Conservation (phyloP, 106 monocot genomes). For the Amphibolis antarctica region DNA sequence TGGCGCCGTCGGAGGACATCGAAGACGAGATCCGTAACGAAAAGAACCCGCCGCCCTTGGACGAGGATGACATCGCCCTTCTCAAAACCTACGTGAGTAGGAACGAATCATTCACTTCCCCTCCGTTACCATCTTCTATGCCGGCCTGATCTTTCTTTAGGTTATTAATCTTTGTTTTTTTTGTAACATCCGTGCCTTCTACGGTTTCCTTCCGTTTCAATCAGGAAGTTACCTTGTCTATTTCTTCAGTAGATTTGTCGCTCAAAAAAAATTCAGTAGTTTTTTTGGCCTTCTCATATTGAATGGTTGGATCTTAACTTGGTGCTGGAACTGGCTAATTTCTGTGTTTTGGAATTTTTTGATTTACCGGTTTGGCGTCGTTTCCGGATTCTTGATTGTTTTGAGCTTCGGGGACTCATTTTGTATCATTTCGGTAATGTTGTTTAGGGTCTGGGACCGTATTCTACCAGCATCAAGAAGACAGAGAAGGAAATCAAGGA, state of each 20-base stretch:
- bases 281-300: no score
- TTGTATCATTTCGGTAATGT: no score
- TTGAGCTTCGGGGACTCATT: no score
- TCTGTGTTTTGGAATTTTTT: no score
- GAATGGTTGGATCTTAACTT: no score
- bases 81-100: slow-evolving; percentile 70
- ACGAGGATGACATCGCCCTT: slow-evolving; percentile 92
- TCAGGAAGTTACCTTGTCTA: no score
- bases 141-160: background rate
- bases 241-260: no score
- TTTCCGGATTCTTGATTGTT: no score
- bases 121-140: background rate
- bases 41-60: slow-evolving; percentile 89
- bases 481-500: slow-evolving; percentile 95
- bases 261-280: no score
- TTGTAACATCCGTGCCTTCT: background rate
- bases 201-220: background rate
- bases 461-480: slow-evolving; percentile 75
- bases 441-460: slow-evolving; percentile 88
- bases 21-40: slow-evolving; percentile 51
- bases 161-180: background rate
- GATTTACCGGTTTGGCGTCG: no score
- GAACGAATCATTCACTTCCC: background rate
- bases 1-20: slow-evolving; percentile 31
- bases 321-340: no score